Evolutionary conservation across 345 rosid species (phyloP).

Genomic region (Sonneratia alba): DNA sequence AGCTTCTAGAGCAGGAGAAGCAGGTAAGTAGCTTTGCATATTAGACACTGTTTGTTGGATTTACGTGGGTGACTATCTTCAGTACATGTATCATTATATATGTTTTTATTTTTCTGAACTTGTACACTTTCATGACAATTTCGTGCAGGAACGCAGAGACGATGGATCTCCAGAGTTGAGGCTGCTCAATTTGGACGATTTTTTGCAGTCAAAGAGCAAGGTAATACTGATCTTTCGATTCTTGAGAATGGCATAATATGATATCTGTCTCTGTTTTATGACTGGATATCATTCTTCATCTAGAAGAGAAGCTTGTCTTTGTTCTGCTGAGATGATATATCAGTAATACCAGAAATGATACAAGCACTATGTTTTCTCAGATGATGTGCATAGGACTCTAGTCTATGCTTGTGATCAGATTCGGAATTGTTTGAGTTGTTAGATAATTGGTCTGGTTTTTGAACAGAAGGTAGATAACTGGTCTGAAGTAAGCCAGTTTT

Average conservation of each 20-base stretch:
- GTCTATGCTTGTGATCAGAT: background rate
- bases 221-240: conserved; percentile 20
- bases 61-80: background rate
- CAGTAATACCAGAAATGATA: background rate
- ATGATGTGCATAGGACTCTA: background rate
- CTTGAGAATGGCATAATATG: background rate
- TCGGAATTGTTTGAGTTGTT: background rate
- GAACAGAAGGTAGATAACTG: background rate
- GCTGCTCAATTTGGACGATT: conserved; percentile 70
- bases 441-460: background rate
- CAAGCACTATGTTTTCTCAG: background rate
- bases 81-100: background rate
- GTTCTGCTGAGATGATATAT: background rate
- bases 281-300: too few relatives aligned
- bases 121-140: background rate
- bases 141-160: conserved; percentile 31
- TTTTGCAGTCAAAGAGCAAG: conserved; percentile 74
- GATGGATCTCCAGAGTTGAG: conserved; percentile 39
- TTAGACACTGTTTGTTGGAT: background rate
- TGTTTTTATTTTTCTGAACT: background rate
- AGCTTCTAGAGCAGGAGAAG: conserved; percentile 70
- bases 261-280: too few relatives aligned
- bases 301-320: too few relatives aligned
- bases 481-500: background rate
- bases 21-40: conserved; percentile 28